Base-by-base conservation (phyloP, 176 grass and related monocot species). In the Leersia perrieri region DNA sequence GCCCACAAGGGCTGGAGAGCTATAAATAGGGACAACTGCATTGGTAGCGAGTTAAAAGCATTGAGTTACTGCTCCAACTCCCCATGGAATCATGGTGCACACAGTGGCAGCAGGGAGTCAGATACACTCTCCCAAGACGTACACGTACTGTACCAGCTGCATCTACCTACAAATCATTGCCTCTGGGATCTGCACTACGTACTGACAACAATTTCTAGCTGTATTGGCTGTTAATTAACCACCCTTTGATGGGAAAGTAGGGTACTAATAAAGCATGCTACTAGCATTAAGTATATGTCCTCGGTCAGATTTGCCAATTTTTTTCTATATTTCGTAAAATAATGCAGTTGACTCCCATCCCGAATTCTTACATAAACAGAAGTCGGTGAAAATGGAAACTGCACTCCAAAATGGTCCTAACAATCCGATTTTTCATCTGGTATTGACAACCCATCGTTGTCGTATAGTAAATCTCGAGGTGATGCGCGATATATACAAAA, bases 1-100 rank as follows among this genome's bases (percentile, higher is more conserved):
- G n/a, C n/a, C n/a, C n/a, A n/a, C n/a, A 53, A 5, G 1, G 45
- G 5, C 45, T 5, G 45, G 45, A 16, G 49, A 22, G 49, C 49
- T n/a, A 53, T 53, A 53, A n/a, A 53, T 53, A 20, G 49, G 49
- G 49, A 53, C 20, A 33, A 53, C 49, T 7, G 34, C 27, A 31
- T 65, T 7, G 62, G 31, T 53, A 53, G 30, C 63, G 22, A 79
- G 77, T 79, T 68, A 53, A 67, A 53, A 23, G 77, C 61, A 20
- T 66, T 5, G 29, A 78, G 76, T 78, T 63, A 47, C 41, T 51
- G 62, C 31, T 68, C 12, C 63, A 68, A 15, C 41, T 68, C 42
- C 76, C 77, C 77, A 35, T 49, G 61, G 34, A 74, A 29, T 27
- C 73, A 40, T 31, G 62, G 32, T 8, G 40, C 30, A 25, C 76